Conservation (phyloP, 495 filamentous ascomycete species). For the Neurospora sp. region DNA sequence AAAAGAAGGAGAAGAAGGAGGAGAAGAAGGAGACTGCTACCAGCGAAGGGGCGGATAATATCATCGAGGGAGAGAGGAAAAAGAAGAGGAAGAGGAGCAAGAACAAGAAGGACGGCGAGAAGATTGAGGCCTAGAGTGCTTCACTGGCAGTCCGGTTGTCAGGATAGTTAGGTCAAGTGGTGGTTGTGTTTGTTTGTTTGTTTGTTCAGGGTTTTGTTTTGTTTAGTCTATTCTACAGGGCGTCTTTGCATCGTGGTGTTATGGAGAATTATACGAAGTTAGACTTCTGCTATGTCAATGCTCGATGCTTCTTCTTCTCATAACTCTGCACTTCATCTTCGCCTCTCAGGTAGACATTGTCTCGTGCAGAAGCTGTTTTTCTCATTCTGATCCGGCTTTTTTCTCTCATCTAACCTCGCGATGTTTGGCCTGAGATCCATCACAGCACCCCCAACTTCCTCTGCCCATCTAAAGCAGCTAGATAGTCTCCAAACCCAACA, state of each 20-base stretch:
- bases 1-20: conserved; percentile 37
- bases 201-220: background rate
- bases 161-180: background rate
- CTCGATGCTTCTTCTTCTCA: background rate
- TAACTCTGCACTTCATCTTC: background rate
- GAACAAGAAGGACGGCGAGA: conserved; percentile 15
- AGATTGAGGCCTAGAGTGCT: background rate
- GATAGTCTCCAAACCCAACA: background rate
- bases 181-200: background rate
- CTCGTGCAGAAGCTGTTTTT: background rate
- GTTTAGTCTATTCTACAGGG: background rate
- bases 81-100: conserved; percentile 42
- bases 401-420: too few species aligned
- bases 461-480: background rate
- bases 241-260: background rate
- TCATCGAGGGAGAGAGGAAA: conserved; percentile 32
- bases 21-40: conserved; percentile 11
- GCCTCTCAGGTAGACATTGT: background rate
- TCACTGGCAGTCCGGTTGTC: background rate
- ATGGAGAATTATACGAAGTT: background rate
- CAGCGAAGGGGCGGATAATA: conserved; percentile 1
- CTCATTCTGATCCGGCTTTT: background rate
- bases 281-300: background rate
- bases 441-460: too few species aligned
- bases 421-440: too few species aligned